Base-by-base conservation (phyloP, 495 filamentous ascomycete genomes). In the Parachaetomium inaequale region DNA sequence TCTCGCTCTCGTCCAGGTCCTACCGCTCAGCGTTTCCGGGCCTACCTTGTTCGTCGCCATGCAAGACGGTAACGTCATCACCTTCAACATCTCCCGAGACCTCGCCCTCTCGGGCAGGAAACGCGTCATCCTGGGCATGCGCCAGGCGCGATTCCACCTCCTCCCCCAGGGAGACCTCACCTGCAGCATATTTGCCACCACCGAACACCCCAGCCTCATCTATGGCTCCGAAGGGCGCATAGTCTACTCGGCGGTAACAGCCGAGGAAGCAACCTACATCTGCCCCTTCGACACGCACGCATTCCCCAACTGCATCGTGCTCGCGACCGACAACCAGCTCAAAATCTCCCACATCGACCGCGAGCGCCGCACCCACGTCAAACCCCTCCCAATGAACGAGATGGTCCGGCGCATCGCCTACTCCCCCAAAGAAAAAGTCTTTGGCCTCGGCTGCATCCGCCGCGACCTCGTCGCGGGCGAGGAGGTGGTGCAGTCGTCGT, bases 161-260 rank as follows among this genome's bases (percentile, higher is more conserved):
- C 78, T 99, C 7, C 91, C 92, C 2, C 80, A 86, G 56, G 78
- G 78, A 0, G 61, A 72, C 36, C 78, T 29, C 43, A 80, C 17
- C 69, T 31, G 90, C 70, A 96, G 90, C 71, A 88, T 99, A 0
- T 96, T 99, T 67, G 91, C 93, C 1, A 93, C 89, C 0, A 96
- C 91, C 66, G 94, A 98, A 63, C 90, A 97, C 68, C 90, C 94
- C 17, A 96, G 89, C 65, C 72, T 99, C 52, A 95, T 98, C 54
- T 97, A 98, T 66, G 88, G 87, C 19, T 86, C 87, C 7, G 91
- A 98, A 68, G 91, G 88, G 1, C 83, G 93, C 12, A 87, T 96
- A 29, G 86, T 96, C 7, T 99, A 94, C 79, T 96, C 92, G 19
- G 91, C 95, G 1, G 88, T 97, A n/a, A 98, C 96, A 54, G 92